Conservation (phyloP, 371 early-diverging fungal genomes). For the Rhizopus stolonifer region DNA sequence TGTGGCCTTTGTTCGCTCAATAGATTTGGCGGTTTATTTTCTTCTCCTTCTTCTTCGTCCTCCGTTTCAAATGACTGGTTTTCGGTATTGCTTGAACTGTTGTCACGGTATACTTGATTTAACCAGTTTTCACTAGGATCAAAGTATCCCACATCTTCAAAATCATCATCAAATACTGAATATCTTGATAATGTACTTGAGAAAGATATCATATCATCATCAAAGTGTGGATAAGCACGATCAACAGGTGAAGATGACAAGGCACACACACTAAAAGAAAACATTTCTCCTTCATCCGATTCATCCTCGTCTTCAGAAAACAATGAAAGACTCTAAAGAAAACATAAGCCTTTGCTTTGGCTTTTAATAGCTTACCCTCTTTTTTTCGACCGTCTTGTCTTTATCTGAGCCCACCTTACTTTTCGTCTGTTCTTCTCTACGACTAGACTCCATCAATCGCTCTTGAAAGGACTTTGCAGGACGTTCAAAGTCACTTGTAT, state of each 20-base stretch:
- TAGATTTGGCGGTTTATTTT: slow-evolving; percentile 12
- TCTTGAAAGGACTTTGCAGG: slow-evolving; percentile 15
- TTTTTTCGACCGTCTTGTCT: slow-evolving; percentile 10
- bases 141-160: background rate
- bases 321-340: background rate
- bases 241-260: slow-evolving; percentile 12
- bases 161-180: slow-evolving; percentile 1
- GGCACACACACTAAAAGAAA: slow-evolving; percentile 12
- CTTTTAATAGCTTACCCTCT: slow-evolving; percentile 4
- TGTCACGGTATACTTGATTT: slow-evolving; percentile 5
- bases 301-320: slow-evolving; percentile 22
- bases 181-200: background rate
- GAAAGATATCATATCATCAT: slow-evolving; percentile 4
- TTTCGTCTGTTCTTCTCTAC: slow-evolving; percentile 9
- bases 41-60: slow-evolving; percentile 1
- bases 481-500: background rate
- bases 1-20: slow-evolving; percentile 4
- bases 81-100: background rate
- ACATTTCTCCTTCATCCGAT: slow-evolving; percentile 16
- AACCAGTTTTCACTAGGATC: slow-evolving; percentile 13
- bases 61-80: background rate
- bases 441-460: slow-evolving; percentile 4
- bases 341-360: background rate
- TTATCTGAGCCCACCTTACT: background rate
- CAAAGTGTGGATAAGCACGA: slow-evolving; percentile 3